Conservation (phyloP, 352 stramenopile genomes). For the Globisporangium radiosum region DNA sequence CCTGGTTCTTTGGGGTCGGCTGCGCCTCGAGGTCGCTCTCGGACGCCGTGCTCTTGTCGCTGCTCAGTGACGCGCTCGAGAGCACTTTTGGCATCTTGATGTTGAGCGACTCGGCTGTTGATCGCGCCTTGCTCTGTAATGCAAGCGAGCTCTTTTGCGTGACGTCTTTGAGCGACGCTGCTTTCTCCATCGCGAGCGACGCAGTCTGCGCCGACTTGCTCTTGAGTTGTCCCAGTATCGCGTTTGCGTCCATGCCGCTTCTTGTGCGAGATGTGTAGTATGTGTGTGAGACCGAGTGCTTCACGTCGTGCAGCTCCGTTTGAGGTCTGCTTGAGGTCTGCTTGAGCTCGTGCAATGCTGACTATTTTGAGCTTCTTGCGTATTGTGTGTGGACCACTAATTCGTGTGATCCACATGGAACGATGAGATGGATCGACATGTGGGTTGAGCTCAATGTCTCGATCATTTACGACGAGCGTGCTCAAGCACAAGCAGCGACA, state of each 20-base stretch:
- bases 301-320: too few species aligned
- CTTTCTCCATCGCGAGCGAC: constrained; percentile 45
- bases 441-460: not conserved
- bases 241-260: constrained; percentile 12
- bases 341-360: too few species aligned
- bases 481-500: not conserved
- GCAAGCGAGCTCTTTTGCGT: constrained; percentile 42
- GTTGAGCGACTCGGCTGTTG: constrained; percentile 43
- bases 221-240: constrained; percentile 60
- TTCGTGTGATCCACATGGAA: too few species aligned
- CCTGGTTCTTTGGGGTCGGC: constrained; percentile 41
- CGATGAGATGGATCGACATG: too few species aligned
- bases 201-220: constrained; percentile 53
- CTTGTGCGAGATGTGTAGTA: not conserved
- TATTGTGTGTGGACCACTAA: too few species aligned
- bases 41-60: constrained; percentile 17
- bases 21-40: constrained; percentile 20
- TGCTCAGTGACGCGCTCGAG: constrained; percentile 17
- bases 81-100: constrained; percentile 35
- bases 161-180: constrained; percentile 40
- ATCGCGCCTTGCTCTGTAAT: constrained; percentile 47
- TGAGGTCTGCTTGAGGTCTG: too few species aligned
- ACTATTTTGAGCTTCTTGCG: too few species aligned
- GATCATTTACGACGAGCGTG: constrained; percentile 1
- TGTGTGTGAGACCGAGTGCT: not conserved